Percentiles rank a stretch among this genome's conserved stretches.
Conservation (phyloP, 1,139 yeast genomes). For the Pichia sp. region DNA sequence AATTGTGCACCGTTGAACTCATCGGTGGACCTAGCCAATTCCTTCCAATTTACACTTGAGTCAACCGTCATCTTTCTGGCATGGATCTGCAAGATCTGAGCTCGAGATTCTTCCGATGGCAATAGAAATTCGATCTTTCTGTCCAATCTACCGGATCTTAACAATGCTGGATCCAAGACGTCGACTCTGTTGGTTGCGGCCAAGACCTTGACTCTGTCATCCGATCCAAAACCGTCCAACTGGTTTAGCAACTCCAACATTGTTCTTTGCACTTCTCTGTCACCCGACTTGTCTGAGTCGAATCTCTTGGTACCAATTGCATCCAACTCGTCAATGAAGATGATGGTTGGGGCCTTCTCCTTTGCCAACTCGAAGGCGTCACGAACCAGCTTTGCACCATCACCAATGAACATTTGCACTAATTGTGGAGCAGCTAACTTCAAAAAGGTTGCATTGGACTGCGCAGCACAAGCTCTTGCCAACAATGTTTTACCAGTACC, state of each 20-base stretch:
- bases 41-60: conserved; percentile 94
- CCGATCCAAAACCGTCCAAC: conserved; percentile 97
- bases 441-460: conserved; percentile 94
- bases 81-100: conserved; percentile 92
- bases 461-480: conserved; percentile 99
- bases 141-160: conserved; percentile 96
- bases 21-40: conserved; percentile 94
- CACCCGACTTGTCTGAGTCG: conserved; percentile 96
- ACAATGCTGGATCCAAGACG: conserved; percentile 92
- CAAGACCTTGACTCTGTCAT: conserved; percentile 91
- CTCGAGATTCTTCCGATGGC: conserved; percentile 96
- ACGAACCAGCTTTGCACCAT: conserved; percentile 96
- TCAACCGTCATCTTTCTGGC: conserved; percentile 96
- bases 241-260: conserved; percentile 97
- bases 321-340: conserved; percentile 95
- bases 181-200: conserved; percentile 99
- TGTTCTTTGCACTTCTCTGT: conserved; percentile 97
- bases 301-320: conserved; percentile 99
- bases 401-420: conserved; percentile 99
- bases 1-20: conserved; percentile 98
- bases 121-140: conserved; percentile 96
- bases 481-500: conserved; percentile 96
- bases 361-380: conserved; percentile 97
- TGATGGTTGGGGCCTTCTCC: conserved; percentile 97
- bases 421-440: conserved; percentile 97